Percentiles rank a stretch among this genome's conserved stretches.
Conservation (phyloP, 1,284 basidiomycete genomes). For the Lentinula novae-zelandiae region DNA sequence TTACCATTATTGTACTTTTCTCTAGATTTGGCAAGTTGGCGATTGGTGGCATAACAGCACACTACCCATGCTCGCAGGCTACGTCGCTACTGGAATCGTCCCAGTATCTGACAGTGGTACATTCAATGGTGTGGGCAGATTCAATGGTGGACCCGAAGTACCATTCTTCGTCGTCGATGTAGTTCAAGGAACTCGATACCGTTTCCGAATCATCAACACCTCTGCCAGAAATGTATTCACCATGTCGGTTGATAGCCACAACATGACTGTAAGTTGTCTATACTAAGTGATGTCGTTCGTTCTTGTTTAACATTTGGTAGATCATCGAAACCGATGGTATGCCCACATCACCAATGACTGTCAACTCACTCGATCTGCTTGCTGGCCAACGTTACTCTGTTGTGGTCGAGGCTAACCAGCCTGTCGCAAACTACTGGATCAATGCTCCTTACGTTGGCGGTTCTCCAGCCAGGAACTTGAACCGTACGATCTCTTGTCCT, state of each 20-base stretch:
- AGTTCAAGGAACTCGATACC: slow-evolving; percentile 29
- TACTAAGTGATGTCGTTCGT: background rate
- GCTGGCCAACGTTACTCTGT: slow-evolving; percentile 22
- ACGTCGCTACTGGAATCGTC: slow-evolving; percentile 18
- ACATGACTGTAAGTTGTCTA: slow-evolving; percentile 32
- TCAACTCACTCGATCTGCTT: slow-evolving; percentile 24
- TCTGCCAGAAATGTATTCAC: slow-evolving; percentile 24
- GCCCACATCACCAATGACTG: slow-evolving; percentile 24
- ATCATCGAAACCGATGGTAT: slow-evolving; percentile 31
- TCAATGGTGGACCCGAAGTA: slow-evolving; percentile 27
- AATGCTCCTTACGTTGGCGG: slow-evolving; percentile 16
- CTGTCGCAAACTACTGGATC: slow-evolving; percentile 29
- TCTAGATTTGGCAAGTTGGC: slow-evolving; percentile 18
- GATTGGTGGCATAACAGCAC: slow-evolving; percentile 22
- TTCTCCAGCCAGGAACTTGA: slow-evolving; percentile 8
- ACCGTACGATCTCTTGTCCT: slow-evolving; percentile 1
- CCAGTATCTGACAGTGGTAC: slow-evolving; percentile 25
- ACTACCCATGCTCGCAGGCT: slow-evolving; percentile 14
- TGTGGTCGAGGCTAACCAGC: slow-evolving; percentile 26
- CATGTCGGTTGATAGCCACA: slow-evolving; percentile 37
- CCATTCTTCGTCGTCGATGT: slow-evolving; percentile 25
- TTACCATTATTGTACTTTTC: background rate
- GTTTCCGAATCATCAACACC: slow-evolving; percentile 43
- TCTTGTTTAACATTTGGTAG: background rate
- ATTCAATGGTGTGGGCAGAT: slow-evolving; percentile 30